Evolutionary conservation across 805 yeast genomes (phyloP), one percentile per base, ranked within the genome.

Genomic region (Saccharomyces cerevisiae): DNA sequence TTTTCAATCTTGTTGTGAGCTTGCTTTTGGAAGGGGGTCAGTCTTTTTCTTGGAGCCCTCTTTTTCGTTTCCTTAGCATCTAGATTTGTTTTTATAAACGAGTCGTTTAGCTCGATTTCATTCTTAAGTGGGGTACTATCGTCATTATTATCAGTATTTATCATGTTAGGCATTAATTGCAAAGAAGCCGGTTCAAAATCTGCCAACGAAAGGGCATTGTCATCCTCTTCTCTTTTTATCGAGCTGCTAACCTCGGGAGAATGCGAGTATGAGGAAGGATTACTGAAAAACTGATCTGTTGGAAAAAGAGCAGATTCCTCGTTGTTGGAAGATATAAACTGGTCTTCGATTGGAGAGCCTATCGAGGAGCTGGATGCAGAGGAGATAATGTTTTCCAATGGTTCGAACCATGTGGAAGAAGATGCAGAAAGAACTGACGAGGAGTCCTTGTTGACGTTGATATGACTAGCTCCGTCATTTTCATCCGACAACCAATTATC

Each of bases 1-100:
- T 84, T 82, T 63, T 84, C 89, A 57, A 84, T 82, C 68, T 80
- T 81, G 70, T 84, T 84, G 65, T 84, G 90, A 0, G 87, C 87
- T 62, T 81, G 81, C 60, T 84, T 82, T 69, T 84, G 89, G 59
- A 77, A 76, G 3, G 76, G 75, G 9, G 84, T 79, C 53, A 80
- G 66, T 67, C 82, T 75, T 69, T 81, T 80, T 64, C 84, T 70
- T 51, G 80, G 79, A 13, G 80, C 77, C 47, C 58, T 60, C 28
- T 53, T 55, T 36, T 48, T 32, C 22, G 41, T 32, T 5, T 49
- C 29, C 31, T 14, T 17, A 26, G 43, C 11, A 26, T 32, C 43
- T 17, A 21, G 24, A 3, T 21, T 46, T 30, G 26, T 48, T 31
- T 22, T 48, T 31, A 41, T 29, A 14, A 47, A 14, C 29, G 50